Conservation (phyloP, 2,329 filamentous ascomycete genomes). For the Herpotrichia juniperi region DNA sequence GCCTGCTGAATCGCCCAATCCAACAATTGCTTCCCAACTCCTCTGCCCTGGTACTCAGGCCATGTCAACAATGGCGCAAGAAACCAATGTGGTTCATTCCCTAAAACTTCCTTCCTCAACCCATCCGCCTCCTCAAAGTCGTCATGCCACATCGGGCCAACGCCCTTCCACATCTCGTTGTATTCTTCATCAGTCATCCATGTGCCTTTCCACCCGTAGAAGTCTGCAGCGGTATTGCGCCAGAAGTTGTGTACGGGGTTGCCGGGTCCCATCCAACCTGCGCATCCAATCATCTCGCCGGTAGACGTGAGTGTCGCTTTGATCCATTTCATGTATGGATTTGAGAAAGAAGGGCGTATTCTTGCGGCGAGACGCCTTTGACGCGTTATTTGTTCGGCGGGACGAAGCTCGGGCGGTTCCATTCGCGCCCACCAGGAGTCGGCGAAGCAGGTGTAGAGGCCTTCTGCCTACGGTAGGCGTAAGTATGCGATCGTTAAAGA, state of each 20-base stretch:
- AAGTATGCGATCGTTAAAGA: neutral
- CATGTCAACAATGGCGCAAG: slow-evolving; percentile 34
- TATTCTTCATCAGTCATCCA: slow-evolving; percentile 31
- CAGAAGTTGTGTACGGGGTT: slow-evolving; percentile 27
- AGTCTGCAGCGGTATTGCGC: slow-evolving; percentile 20
- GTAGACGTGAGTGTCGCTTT: slow-evolving; percentile 33
- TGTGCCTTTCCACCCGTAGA: slow-evolving; percentile 27
- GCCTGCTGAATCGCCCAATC: slow-evolving; percentile 39
- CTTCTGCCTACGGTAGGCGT: slow-evolving; percentile 26
- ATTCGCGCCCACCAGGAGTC: slow-evolving; percentile 24
- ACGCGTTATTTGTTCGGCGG: slow-evolving; percentile 16
- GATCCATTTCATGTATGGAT: slow-evolving; percentile 26
- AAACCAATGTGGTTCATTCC: slow-evolving; percentile 37
- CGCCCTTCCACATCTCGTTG: slow-evolving; percentile 30
- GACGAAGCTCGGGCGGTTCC: slow-evolving; percentile 27
- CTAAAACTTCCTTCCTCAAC: slow-evolving; percentile 17
- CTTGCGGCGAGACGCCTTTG: slow-evolving; percentile 26
- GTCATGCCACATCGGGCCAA: slow-evolving; percentile 25
- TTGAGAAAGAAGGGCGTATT: slow-evolving; percentile 21
- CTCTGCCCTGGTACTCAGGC: slow-evolving; percentile 36
- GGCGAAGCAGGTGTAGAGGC: slow-evolving; percentile 32
- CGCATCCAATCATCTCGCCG: slow-evolving; percentile 27
- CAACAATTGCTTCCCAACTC: slow-evolving; percentile 33
- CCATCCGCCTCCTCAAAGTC: slow-evolving; percentile 24
- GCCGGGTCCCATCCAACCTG: slow-evolving; percentile 32